Base-by-base conservation (phyloP, 768 basidiomycete genomes). In the Lentinula raphanica region DNA sequence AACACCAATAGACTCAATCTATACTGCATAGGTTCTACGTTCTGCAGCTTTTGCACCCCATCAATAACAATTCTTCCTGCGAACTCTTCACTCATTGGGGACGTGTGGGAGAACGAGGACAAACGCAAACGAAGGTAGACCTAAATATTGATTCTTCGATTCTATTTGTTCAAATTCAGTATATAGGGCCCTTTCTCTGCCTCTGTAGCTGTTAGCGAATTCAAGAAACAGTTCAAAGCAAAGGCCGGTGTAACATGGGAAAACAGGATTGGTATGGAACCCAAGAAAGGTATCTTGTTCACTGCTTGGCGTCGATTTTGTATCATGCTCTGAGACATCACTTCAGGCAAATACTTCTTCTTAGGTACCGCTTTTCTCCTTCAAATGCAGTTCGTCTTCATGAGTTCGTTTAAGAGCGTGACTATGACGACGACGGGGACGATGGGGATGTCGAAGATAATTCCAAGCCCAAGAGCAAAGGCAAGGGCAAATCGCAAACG, bases 201-300 rank as follows among this genome's bases (percentile, higher is more conserved):
- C 0, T 51, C 64, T 5, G 54, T 28, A 0, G 84, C 80, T 1
- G 69, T 83, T 29, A 57, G n/a, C 17, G 79, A 80, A 61, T 86
- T 85, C 69, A 83, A 81, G 67, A 81, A 80, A 59, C 83, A 84
- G 65, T 86, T 84, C 73, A 82, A 74, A 66, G 61, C 73, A 1
- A 86, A 86, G 65, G 72, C 83, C 1, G 77, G 68, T 0, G 71
- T 71, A 1, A 63, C 64, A 38, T 86, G 84, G 84, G 79, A 81
- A 59, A 58, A 74, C 13, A 67, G 83, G 19, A 71, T 77, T 13
- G 77, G 76, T 15, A 82, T 83, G 82, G 69, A 72, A 3, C 68
- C 82, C 28, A 80, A 78, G 65, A 72, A 74, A 65, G 82, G 83
- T 79, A 49, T 6, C 65, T 60, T 5, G 7, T 31, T 21, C n/a